Evolutionary conservation across 352 stramenopile species (phyloP).

Genomic region (Phytophthora hibernalis): DNA sequence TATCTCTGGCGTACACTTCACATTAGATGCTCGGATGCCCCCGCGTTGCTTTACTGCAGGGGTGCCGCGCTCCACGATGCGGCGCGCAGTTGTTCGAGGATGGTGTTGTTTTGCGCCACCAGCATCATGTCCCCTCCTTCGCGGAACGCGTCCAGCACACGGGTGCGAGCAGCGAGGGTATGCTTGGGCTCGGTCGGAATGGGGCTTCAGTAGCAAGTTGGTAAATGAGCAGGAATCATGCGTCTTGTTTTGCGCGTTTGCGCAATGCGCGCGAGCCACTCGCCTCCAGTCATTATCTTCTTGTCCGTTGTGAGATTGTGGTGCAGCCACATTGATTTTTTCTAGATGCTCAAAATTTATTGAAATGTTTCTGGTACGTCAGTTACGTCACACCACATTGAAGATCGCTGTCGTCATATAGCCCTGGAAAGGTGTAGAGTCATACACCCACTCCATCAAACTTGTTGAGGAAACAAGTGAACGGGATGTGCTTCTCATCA

Average conservation of each 20-base stretch:
- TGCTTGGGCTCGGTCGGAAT: not conserved
- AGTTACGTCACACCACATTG: no score
- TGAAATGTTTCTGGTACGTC: no score
- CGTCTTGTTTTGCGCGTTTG: not conserved
- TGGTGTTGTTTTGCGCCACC: not conserved
- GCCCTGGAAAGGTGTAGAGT: no score
- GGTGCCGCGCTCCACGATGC: not conserved
- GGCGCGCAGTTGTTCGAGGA: not conserved
- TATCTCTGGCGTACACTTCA: not conserved
- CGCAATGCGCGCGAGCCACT: not conserved
- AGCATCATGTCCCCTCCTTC: slow-evolving; percentile 5
- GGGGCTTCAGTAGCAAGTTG: not conserved
- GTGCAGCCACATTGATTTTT: not conserved
- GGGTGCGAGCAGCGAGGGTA: not conserved
- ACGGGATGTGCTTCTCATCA: no score
- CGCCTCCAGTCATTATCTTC: not conserved
- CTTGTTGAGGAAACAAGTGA: no score
- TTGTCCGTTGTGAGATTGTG: not conserved
- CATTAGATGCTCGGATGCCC: not conserved
- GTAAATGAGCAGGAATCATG: not conserved
- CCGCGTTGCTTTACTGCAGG: not conserved
- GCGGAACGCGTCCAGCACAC: not conserved
- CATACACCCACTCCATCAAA: no score
- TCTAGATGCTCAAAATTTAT: no score
- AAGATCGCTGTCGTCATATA: no score